Conservation (phyloP, 2,329 filamentous ascomycete species). For the Zarea fungicola region DNA sequence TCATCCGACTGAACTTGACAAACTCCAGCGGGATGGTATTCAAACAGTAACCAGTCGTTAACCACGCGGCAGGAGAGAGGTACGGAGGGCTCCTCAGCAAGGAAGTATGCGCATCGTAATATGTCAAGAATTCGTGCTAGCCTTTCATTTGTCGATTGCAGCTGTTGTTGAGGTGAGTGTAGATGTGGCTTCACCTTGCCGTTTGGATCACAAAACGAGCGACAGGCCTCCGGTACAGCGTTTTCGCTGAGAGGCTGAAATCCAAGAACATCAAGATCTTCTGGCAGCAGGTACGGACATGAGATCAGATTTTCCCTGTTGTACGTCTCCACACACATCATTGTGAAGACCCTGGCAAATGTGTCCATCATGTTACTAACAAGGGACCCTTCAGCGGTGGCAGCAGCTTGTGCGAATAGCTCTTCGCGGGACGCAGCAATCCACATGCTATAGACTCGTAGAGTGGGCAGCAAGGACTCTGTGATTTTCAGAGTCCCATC, state of each 20-base stretch:
- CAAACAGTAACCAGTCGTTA: constrained; percentile 28
- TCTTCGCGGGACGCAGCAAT: constrained; percentile 42
- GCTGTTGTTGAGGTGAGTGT: constrained; percentile 26
- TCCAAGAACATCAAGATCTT: constrained; percentile 45
- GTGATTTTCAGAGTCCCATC: constrained; percentile 32
- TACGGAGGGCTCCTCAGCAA: constrained; percentile 36
- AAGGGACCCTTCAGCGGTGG: constrained; percentile 34
- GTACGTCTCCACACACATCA: constrained; percentile 42
- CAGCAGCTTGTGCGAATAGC: constrained; percentile 39
- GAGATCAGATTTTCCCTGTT: constrained; percentile 32
- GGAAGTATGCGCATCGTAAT: constrained; percentile 42
- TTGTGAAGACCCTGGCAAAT: constrained; percentile 41
- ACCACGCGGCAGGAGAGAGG: constrained; percentile 31
- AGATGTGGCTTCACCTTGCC: constrained; percentile 36
- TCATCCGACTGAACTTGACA: neutral
- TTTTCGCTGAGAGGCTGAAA: constrained; percentile 37
- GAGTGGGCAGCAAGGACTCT: constrained; percentile 42
- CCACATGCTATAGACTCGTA: constrained; percentile 52
- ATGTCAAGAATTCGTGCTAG: constrained; percentile 45
- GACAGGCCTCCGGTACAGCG: constrained; percentile 34
- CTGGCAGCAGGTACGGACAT: constrained; percentile 45
- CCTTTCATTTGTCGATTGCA: constrained; percentile 31
- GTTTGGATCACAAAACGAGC: constrained; percentile 30
- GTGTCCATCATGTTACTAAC: constrained; percentile 42
- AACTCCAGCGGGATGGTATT: constrained; percentile 25